Evolutionary conservation across 2,329 filamentous ascomycete species (phyloP), one percentile per base, ranked within the genome.

Genomic region (Trichoderma sp.): DNA sequence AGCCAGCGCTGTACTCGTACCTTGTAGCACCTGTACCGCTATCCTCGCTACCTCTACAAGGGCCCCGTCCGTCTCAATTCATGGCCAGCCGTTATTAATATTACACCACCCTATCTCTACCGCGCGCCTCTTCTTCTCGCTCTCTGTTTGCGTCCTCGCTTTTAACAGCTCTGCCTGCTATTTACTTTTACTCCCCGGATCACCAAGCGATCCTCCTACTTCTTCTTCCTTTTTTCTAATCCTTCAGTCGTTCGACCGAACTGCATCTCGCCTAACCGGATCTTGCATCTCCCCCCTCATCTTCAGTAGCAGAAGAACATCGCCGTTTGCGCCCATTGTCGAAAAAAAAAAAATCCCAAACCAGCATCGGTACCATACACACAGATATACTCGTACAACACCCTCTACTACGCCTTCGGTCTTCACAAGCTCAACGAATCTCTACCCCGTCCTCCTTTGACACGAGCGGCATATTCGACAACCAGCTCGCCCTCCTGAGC

Each of bases 91-190:
- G 47, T 47, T 70, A 70, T 70, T 70, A 70, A 70, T 70, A 70
- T 63, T 70, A 70, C 68, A 70, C 59, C 68, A 70, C 58, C 68
- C 68, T 70, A 43, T 50, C 59, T 50, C 59, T 47, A 30, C 30
- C 32, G 30, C 58, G 43, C 58, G 58, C 59, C 68, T 70, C 34
- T 26, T 26, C 39, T 20, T 61, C 43, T n/a, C n/a, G n/a, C 68
- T 64, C 59, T 53, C 57, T 53, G 55, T 69, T 69, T 69, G 55
- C 66, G 66, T 62, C 39, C 57, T 70, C 58, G 68, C 59, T 53
- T 57, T 64, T 5, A 15, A 64, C 47, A n/a, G 12, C 13, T 20
- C 36, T 53, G 20, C 30, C 57, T 53, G 65, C 55, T 30, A 15
- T 30, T 68, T 57, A 28, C 47, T 61, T 28, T 67, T 57, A 28